These are phyloP conservation scores for Cucurbita maxima DNA, from an alignment of 306 rosid species.

Conservation along the genomic window DNA sequence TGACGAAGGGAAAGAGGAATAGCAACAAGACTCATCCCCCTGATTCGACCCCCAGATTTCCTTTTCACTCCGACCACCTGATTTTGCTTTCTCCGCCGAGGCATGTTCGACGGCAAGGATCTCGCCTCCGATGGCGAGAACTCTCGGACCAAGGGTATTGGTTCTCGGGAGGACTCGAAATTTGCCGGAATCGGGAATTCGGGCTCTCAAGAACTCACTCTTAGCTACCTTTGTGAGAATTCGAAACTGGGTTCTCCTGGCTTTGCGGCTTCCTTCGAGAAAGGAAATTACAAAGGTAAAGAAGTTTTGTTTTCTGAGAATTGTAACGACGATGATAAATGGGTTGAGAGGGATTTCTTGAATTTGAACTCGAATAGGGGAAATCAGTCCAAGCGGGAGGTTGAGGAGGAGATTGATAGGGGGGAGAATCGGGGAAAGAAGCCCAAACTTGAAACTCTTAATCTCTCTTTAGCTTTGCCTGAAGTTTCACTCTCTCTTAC, in stretches of 20 bases:
- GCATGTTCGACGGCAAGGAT: constrained; percentile 56
- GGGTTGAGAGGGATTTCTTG: constrained; percentile 87
- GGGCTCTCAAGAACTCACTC: constrained; percentile 63
- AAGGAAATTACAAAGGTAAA: constrained; percentile 48
- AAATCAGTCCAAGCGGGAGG: constrained; percentile 58
- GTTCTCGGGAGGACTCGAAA: constrained; percentile 32
- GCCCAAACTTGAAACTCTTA: constrained; percentile 66
- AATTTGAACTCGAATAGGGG: constrained; percentile 52
- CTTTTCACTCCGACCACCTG: not conserved
- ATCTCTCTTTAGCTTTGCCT: constrained; percentile 84
- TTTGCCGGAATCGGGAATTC: constrained; percentile 22
- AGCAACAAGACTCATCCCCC: not conserved
- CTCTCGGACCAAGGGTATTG: constrained; percentile 53
- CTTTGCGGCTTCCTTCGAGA: constrained; percentile 34
- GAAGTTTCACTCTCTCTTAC: constrained; percentile 78
- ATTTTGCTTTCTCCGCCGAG: not conserved
- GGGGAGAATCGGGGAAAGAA: constrained; percentile 64
- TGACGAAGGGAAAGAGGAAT: not conserved
- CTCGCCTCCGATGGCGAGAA: constrained; percentile 57
- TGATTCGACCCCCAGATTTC: not conserved
- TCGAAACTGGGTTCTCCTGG: not conserved
- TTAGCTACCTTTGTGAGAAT: constrained; percentile 75
- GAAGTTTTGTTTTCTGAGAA: constrained; percentile 35
- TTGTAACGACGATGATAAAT: constrained; percentile 48
- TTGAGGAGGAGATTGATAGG: constrained; percentile 50